Base-by-base conservation (phyloP, 495 filamentous ascomycete species). In the Endocarpon pusillum region DNA sequence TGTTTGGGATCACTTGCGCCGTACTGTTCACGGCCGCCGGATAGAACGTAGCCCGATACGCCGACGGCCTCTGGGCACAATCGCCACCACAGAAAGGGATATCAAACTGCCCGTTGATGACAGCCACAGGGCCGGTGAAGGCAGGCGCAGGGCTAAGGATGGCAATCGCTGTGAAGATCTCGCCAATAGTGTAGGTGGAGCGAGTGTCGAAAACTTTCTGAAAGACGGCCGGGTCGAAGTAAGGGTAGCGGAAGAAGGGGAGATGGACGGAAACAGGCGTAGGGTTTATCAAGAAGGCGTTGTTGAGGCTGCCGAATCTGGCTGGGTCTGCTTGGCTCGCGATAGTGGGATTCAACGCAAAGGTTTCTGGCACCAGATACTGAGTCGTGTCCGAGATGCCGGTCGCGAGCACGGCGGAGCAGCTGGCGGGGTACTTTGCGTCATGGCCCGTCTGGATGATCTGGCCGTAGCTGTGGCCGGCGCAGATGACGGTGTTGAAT, bases 341-440 rank as follows among this genome's bases (percentile, higher is more conserved):
- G 12, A 38, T 38, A 12, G 29, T 16, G 25, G 35, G 35, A 19
- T 38, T 38, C 11, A 16, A 16, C 4, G 35, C 35, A 6, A 38
- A 27, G 2, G 23, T 20, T 2, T 2, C 28, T 18, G 8, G n/a
- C 9, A 26, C 18, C 28, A 38, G 18, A 7, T 35, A 7, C 16
- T 30, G 8, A 17, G 28, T 18, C 5, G 25, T 36, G 20, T 20
- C 21, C 3, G 21, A n/a, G 27, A 38, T 30, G 15, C 35, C 28
- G 11, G 27, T 38, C 27, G 28, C 14, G n/a, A 38, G 14, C 11
- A 22, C 1, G 12, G 35, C 35, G 14, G 19, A 22, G 11, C 18
- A 16, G n/a, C 19, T 26, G 18, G 6, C 20, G 7, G 3, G 29
- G 20, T 38, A 35, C 21, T 20, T 38, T 1, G 35, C 27, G 2